phyloP scores from a whole-genome alignment of 345 rosid genomes.

The Boechera divaricarpa region DNA sequence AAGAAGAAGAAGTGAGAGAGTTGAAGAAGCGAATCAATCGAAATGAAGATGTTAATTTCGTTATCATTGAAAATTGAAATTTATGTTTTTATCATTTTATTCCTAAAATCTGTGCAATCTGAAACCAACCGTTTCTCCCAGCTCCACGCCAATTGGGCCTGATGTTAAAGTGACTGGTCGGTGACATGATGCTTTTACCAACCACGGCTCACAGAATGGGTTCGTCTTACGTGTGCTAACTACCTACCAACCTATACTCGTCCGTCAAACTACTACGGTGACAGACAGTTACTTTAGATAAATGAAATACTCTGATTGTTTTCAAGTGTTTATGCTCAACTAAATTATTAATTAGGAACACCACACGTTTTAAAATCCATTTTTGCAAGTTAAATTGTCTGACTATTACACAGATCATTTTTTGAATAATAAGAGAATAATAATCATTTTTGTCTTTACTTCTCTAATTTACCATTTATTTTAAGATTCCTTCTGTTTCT shows the following conservation, averaged over 20 bases:
- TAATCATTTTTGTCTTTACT: background rate
- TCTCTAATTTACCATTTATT: background rate
- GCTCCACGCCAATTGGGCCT: slow-evolving; percentile 41
- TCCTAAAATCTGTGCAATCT: background rate
- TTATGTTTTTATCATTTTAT: background rate
- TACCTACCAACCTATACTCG: slow-evolving; percentile 16
- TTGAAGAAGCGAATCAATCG: slow-evolving; percentile 35
- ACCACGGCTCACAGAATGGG: background rate
- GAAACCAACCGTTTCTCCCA: slow-evolving; percentile 39
- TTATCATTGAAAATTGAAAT: slow-evolving; percentile 28
- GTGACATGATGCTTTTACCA: slow-evolving; percentile 29
- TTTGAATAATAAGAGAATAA: background rate
- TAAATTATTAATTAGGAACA: background rate
- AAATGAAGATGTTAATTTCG: slow-evolving; percentile 32
- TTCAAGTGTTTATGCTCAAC: background rate
- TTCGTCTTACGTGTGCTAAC: background rate
- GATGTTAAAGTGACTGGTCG: slow-evolving; percentile 33
- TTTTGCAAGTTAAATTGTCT: slow-evolving; percentile 27
- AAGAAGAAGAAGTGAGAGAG: slow-evolving; percentile 11
- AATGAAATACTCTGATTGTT: background rate
- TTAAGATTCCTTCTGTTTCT: background rate
- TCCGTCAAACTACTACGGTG: slow-evolving; percentile 11
- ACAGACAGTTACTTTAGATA: slow-evolving; percentile 14
- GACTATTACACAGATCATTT: background rate
- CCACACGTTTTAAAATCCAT: slow-evolving; percentile 10